Percentiles rank a stretch among this genome's conserved stretches.
phyloP scores from a whole-genome alignment of 2,329 filamentous ascomycete species.

The Fusarium graminum region DNA sequence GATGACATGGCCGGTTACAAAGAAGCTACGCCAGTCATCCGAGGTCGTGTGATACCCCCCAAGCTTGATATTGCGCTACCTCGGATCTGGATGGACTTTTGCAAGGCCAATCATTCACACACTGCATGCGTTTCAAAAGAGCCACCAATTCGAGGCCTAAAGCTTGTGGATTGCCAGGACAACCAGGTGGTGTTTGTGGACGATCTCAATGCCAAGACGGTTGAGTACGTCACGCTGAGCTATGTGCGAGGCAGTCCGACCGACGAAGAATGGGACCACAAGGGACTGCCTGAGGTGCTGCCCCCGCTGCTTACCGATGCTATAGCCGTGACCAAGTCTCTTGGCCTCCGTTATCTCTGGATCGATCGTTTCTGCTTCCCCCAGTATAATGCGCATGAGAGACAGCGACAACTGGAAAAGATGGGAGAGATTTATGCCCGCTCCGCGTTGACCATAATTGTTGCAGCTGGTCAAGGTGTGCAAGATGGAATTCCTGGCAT shows the following conservation, averaged over 20 bases:
- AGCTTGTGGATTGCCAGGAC: slow-evolving; percentile 52
- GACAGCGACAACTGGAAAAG: slow-evolving; percentile 48
- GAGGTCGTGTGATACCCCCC: slow-evolving; percentile 52
- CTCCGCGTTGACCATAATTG: slow-evolving; percentile 53
- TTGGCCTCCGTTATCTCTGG: slow-evolving; percentile 57
- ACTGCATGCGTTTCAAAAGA: slow-evolving; percentile 41
- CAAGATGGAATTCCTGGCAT: slow-evolving; percentile 54
- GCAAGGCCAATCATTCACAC: slow-evolving; percentile 49
- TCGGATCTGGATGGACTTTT: slow-evolving; percentile 54
- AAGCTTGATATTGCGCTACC: slow-evolving; percentile 50
- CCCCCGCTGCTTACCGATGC: slow-evolving; percentile 53
- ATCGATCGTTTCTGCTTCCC: slow-evolving; percentile 55
- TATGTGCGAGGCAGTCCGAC: slow-evolving; percentile 51
- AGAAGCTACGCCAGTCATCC: slow-evolving; percentile 42
- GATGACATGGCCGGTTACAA: slow-evolving; percentile 44
- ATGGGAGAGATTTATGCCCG: slow-evolving; percentile 54
- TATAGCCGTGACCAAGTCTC: slow-evolving; percentile 49
- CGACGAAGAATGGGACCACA: slow-evolving; percentile 37
- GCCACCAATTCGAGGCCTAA: slow-evolving; percentile 47
- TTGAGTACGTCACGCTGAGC: slow-evolving; percentile 55
- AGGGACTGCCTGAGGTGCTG: slow-evolving; percentile 45
- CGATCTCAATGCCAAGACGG: slow-evolving; percentile 41
- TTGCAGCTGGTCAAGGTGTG: slow-evolving; percentile 52
- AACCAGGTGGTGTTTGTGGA: slow-evolving; percentile 50
- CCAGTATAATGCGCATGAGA: slow-evolving; percentile 46